Conservation (phyloP, 495 filamentous ascomycete genomes). For the Geoglossum glabrum region DNA sequence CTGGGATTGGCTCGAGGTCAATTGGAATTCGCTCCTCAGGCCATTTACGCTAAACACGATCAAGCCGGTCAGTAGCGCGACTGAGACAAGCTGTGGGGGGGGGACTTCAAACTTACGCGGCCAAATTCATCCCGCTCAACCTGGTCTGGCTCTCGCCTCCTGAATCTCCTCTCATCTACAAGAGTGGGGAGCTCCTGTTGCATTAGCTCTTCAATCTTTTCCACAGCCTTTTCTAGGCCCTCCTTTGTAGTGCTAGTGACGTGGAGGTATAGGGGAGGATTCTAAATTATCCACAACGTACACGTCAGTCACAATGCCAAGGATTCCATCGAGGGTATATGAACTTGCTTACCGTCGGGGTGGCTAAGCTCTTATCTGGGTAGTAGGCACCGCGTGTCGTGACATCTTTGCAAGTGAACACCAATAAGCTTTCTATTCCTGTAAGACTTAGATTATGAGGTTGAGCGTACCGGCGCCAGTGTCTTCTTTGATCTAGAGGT, state of each 20-base stretch:
- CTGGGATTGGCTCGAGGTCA: constrained; percentile 69
- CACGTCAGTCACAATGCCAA: neutral
- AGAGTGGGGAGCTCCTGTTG: constrained; percentile 88
- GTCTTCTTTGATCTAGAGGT: constrained; percentile 98
- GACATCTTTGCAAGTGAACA: constrained; percentile 61
- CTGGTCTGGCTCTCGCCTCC: constrained; percentile 64
- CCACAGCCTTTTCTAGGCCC: constrained; percentile 71
- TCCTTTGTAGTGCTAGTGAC: constrained; percentile 85
- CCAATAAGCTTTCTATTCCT: constrained; percentile 38
- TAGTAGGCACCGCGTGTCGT: constrained; percentile 92
- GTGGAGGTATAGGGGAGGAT: constrained; percentile 83
- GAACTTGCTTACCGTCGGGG: constrained; percentile 49
- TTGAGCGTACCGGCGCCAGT: constrained; percentile 97
- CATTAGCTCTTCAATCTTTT: constrained; percentile 82
- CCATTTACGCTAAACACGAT: constrained; percentile 68
- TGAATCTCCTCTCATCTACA: constrained; percentile 87
- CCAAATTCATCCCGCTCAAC: constrained; percentile 93
- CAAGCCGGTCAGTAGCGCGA: constrained; percentile 15
- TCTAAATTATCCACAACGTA: constrained; percentile 33
- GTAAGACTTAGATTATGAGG: constrained; percentile 30
- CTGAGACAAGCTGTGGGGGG: neutral
- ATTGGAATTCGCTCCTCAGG: constrained; percentile 88
- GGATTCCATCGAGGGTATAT: neutral
- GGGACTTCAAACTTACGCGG: constrained; percentile 37
- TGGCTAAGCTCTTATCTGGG: constrained; percentile 94